Conservation (phyloP, 2,329 filamentous ascomycete species). For the Fusarium humuli region DNA sequence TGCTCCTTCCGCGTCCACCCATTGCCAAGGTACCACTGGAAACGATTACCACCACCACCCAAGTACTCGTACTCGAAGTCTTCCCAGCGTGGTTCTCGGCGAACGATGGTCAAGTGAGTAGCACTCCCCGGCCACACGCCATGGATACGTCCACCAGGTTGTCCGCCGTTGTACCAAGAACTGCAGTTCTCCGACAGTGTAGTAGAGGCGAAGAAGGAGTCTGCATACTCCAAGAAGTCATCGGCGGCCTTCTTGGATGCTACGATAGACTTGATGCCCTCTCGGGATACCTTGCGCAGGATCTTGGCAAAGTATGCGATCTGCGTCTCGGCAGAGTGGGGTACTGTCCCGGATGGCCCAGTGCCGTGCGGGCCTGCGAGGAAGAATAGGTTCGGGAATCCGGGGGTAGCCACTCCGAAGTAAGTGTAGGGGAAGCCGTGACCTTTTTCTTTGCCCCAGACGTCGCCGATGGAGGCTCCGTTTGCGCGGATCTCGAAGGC, state of each 20-base stretch:
- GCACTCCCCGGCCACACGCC: conserved; percentile 5
- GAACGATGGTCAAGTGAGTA: not conserved
- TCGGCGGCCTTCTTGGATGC: not conserved
- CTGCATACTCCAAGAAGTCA: not conserved
- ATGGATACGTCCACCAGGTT: not conserved
- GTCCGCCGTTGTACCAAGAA: not conserved
- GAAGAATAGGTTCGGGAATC: not conserved
- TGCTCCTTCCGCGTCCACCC: not conserved
- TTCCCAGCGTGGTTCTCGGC: not conserved
- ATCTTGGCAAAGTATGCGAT: not conserved
- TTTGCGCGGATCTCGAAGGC: not conserved
- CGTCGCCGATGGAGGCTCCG: not conserved
- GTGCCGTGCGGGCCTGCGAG: not conserved
- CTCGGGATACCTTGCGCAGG: not conserved
- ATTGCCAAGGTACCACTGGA: not conserved
- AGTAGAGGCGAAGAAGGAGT: not conserved
- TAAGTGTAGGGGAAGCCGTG: not conserved
- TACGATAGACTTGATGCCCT: not conserved
- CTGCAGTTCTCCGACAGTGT: not conserved
- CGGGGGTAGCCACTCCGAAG: not conserved
- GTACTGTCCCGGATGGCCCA: not conserved
- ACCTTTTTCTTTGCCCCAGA: not conserved
- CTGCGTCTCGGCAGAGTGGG: not conserved
- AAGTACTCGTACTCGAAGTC: not conserved
- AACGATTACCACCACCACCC: not conserved